These are phyloP conservation scores for Pichia ethanolica DNA, from an alignment of 805 yeast genomes.

Conservation along the genomic window DNA sequence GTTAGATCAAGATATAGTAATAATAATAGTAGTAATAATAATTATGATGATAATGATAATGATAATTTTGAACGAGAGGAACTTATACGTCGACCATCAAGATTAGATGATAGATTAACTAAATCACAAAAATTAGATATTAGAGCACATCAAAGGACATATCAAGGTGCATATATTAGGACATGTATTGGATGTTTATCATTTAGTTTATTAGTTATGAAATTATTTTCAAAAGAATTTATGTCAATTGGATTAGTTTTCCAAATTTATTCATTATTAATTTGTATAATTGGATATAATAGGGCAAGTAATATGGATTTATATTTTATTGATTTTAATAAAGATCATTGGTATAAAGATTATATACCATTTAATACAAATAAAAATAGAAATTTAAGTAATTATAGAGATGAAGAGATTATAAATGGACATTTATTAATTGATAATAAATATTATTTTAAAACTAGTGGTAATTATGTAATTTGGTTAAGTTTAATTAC, in stretches of 20 bases:
- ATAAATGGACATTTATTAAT: conserved; percentile 4
- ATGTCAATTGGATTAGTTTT: conserved; percentile 60
- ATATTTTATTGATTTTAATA: conserved; percentile 23
- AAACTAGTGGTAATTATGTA: conserved; percentile 58
- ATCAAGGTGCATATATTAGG: conserved; percentile 76
- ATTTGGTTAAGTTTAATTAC: conserved; percentile 45
- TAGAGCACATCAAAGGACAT: conserved; percentile 72
- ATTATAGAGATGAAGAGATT: neutral
- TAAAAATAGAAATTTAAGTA: neutral
- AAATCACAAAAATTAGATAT: conserved; percentile 40
- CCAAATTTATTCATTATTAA: conserved; percentile 49
- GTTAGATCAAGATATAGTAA: neutral
- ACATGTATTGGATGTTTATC: conserved; percentile 64
- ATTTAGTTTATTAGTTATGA: conserved; percentile 55
- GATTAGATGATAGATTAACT: conserved; percentile 29
- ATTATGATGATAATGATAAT: too few species aligned
- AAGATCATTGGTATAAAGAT: conserved; percentile 17
- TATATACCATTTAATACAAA: neutral
- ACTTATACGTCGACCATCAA: conserved; percentile 24
- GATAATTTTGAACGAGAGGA: neutral
- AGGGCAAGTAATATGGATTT: conserved; percentile 27
- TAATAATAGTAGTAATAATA: neutral
- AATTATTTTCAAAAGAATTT: conserved; percentile 57
- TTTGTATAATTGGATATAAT: conserved; percentile 33
- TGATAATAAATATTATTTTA: conserved; percentile 32